A percentile compares a stretch with the other conserved stretches of the same genome.
phyloP scores from a whole-genome alignment of 176 grass and related monocot species.

The Saccharum officinarum region DNA sequence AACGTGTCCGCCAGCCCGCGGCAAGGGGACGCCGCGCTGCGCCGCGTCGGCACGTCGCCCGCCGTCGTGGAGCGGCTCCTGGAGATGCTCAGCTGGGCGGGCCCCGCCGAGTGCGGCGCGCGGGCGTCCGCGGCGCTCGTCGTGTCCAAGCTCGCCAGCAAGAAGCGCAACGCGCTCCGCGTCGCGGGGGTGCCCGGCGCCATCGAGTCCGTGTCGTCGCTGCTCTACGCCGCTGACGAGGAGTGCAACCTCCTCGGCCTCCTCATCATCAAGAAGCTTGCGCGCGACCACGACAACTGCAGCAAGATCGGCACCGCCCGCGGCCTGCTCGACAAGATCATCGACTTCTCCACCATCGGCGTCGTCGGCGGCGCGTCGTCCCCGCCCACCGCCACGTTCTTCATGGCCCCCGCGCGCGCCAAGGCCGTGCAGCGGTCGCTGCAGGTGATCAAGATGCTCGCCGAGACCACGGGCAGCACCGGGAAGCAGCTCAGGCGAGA shows the following conservation, averaged over 20 bases:
- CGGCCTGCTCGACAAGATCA: slow-evolving; percentile 76
- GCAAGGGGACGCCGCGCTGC: slow-evolving; percentile 38
- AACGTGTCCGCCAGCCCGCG: slow-evolving; percentile 17
- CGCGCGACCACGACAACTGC: slow-evolving; percentile 70
- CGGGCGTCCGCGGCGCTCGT: slow-evolving; percentile 57
- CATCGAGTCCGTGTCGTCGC: slow-evolving; percentile 64
- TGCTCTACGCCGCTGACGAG: slow-evolving; percentile 43
- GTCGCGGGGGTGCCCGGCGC: slow-evolving; percentile 54
- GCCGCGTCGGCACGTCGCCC: slow-evolving; percentile 44
- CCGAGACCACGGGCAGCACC: slow-evolving; percentile 53
- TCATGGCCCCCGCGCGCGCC: slow-evolving; percentile 10
- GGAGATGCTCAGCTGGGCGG: slow-evolving; percentile 70
- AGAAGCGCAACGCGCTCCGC: slow-evolving; percentile 59
- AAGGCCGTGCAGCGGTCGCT: slow-evolving; percentile 72
- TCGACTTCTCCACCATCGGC: slow-evolving; percentile 51
- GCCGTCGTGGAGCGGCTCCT: slow-evolving; percentile 55
- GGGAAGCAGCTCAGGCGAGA: slow-evolving; percentile 57
- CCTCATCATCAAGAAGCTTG: slow-evolving; percentile 77
- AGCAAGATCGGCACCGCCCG: slow-evolving; percentile 66
- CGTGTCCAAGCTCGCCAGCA: slow-evolving; percentile 68
- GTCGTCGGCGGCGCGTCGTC: neutral
- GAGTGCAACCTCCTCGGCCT: slow-evolving; percentile 71
- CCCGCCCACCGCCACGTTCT: neutral
- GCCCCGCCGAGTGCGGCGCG: slow-evolving; percentile 31
- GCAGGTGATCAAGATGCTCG: slow-evolving; percentile 73